Conservation (phyloP, 2,329 filamentous ascomycete species). For the Pseudogymnoascus sp. region DNA sequence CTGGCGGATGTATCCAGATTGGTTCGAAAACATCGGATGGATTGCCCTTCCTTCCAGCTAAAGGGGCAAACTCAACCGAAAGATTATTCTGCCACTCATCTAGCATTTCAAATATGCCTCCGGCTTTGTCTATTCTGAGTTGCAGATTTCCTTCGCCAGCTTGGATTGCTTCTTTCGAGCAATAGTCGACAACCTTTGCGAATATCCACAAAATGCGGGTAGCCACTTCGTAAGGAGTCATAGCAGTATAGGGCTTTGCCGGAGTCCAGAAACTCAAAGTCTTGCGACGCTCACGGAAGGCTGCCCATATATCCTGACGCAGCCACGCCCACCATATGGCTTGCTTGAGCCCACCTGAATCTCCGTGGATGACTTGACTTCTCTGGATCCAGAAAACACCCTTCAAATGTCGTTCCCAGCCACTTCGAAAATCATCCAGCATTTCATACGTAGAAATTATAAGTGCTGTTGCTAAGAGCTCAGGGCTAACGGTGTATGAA, state of each 20-base stretch:
- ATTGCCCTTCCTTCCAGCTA: slow-evolving; percentile 29
- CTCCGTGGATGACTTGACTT: slow-evolving; percentile 54
- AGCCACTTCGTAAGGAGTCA: slow-evolving; percentile 48
- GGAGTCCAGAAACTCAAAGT: slow-evolving; percentile 53
- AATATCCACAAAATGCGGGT: slow-evolving; percentile 47
- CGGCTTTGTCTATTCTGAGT: slow-evolving; percentile 39
- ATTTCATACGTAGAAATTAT: slow-evolving; percentile 59
- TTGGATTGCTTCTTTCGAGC: slow-evolving; percentile 43
- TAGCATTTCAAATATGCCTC: slow-evolving; percentile 39
- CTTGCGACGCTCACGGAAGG: slow-evolving; percentile 49
- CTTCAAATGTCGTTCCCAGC: slow-evolving; percentile 56
- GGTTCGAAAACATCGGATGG: slow-evolving; percentile 34
- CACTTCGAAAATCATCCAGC: slow-evolving; percentile 48
- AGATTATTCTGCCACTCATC: slow-evolving; percentile 38
- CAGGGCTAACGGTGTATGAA: slow-evolving; percentile 49
- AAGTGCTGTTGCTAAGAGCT: slow-evolving; percentile 51
- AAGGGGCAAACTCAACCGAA: slow-evolving; percentile 31
- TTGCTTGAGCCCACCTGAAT: slow-evolving; percentile 47
- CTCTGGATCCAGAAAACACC: slow-evolving; percentile 60
- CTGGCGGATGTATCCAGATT: slow-evolving; percentile 44
- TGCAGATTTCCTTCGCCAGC: slow-evolving; percentile 34
- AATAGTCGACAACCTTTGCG: slow-evolving; percentile 51
- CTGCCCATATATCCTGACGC: slow-evolving; percentile 59
- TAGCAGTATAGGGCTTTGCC: slow-evolving; percentile 38
- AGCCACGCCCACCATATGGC: slow-evolving; percentile 62